Evolutionary conservation across 2,329 filamentous ascomycete genomes (phyloP), one percentile per base, ranked within the genome.

Genomic region (Phialophora chinensis): DNA sequence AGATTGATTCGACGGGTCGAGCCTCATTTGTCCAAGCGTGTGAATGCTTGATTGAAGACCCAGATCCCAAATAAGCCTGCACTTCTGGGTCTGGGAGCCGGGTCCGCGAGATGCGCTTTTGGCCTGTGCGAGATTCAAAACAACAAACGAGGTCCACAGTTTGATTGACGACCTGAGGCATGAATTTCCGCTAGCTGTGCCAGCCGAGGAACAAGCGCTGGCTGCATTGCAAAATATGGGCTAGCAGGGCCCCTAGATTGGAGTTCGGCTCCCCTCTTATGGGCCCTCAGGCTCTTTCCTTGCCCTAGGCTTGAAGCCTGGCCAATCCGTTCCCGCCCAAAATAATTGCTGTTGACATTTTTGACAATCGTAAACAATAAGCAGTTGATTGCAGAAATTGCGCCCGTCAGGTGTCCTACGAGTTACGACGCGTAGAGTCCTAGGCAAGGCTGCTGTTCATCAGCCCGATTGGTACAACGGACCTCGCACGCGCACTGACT

Each of bases 141-240:
- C 68, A 67, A 66, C 65, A 50, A 50, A 53, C 47, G 14, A 56
- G 65, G 58, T 53, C 68, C 68, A 70, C 68, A 64, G 44, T 68
- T 70, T 68, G 65, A 68, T 70, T 69, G 35, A 68, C 65, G 67
- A 66, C 67, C 65, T 67, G 65, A 66, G 54, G 55, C 49, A 29
- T 57, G 63, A 72, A 68, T 71, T 67, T 71, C 69, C 69, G 69
- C 70, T 69, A 68, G 31, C 33, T 38, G 65, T 65, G 68, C 55
- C 66, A 67, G 68, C 60, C 65, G 68, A 69, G 60, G 47, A 35
- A 69, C 67, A 69, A 69, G 67, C 65, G 65, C 62, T 64, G 54
- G 47, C 52, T 62, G 61, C 56, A 58, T 42, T 49, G 55, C 53
- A 42, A 31, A 12, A 58, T 50, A 56, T 62, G 62, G 53, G 12